Conservation (phyloP, 768 basidiomycete species). For the Tulasnella sp. region DNA sequence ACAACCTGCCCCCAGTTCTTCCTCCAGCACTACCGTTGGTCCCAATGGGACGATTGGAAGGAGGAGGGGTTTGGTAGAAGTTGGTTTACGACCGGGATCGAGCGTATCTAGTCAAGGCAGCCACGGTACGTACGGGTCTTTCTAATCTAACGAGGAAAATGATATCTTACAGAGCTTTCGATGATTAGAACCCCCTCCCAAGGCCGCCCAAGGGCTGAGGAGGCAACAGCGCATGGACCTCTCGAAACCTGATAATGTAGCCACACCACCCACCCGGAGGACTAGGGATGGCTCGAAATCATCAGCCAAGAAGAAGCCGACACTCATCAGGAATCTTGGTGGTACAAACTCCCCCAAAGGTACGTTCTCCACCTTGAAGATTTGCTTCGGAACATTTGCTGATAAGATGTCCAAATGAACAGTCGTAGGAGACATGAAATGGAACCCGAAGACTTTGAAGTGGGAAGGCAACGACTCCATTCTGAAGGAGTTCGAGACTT, state of each 20-base stretch:
- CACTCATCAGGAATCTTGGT: conserved; percentile 83
- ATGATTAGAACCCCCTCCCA: conserved; percentile 51
- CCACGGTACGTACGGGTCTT: conserved; percentile 3
- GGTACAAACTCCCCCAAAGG: conserved; percentile 71
- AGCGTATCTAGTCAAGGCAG: conserved; percentile 28
- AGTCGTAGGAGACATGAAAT: conserved; percentile 97
- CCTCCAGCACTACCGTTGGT: conserved; percentile 37
- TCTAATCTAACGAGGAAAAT: not conserved
- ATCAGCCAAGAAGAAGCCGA: conserved; percentile 64
- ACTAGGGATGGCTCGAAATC: conserved; percentile 16
- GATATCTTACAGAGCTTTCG: conserved; percentile 33
- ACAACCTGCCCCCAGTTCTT: conserved; percentile 43
- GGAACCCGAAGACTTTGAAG: conserved; percentile 85
- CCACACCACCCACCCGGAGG: conserved; percentile 11
- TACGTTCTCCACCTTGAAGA: conserved; percentile 43
- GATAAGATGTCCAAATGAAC: not conserved
- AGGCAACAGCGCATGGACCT: conserved; percentile 49
- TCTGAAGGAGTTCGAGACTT: conserved; percentile 85
- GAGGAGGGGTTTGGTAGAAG: conserved; percentile 4
- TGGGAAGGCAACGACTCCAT: conserved; percentile 98
- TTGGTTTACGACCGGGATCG: not conserved
- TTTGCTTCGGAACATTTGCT: not conserved
- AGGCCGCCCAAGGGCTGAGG: not conserved
- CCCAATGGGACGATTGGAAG: conserved; percentile 31
- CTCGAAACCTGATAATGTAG: not conserved